Evolutionary conservation across 805 yeast species (phyloP).

Genomic region (Barnettozyma californica): DNA sequence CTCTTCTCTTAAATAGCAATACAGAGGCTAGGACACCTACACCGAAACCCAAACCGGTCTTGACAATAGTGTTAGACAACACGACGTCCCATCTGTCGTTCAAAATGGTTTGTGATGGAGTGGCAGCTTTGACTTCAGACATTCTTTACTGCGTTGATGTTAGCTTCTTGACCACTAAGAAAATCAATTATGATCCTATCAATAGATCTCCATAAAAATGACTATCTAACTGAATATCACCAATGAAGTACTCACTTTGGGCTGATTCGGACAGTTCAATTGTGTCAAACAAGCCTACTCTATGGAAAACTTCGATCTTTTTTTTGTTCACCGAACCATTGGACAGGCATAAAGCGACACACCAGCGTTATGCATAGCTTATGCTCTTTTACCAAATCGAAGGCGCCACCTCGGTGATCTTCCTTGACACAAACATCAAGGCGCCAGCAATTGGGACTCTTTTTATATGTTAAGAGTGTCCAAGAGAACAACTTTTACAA

Average conservation of each 20-base stretch:
- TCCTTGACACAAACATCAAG: neutral
- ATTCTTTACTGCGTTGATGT: slow-evolving; percentile 2
- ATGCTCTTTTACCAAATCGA: neutral
- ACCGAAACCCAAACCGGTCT: slow-evolving; percentile 94
- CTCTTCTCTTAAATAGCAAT: slow-evolving; percentile 83
- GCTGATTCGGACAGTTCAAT: neutral
- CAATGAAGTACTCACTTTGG: neutral
- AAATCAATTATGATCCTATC: neutral
- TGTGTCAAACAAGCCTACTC: slow-evolving; percentile 2
- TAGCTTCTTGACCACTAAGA: neutral
- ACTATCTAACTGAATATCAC: neutral
- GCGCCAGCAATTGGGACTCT: neutral
- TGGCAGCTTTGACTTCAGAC: slow-evolving; percentile 22
- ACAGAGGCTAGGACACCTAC: slow-evolving; percentile 93
- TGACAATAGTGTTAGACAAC: slow-evolving; percentile 87
- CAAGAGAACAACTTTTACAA: slow-evolving; percentile 1
- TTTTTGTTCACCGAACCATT: slow-evolving; percentile 4
- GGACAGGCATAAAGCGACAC: slow-evolving; percentile 5
- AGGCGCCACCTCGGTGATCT: neutral
- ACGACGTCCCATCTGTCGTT: slow-evolving; percentile 93
- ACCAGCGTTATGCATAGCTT: neutral
- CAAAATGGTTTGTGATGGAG: slow-evolving; percentile 52
- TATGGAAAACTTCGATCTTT: neutral
- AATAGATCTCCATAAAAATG: neutral
- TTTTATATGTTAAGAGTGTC: slow-evolving; percentile 1